These are phyloP conservation scores for Colletotrichum kahawae DNA, from an alignment of 2,329 filamentous ascomycete genomes.

Conservation along the genomic window DNA sequence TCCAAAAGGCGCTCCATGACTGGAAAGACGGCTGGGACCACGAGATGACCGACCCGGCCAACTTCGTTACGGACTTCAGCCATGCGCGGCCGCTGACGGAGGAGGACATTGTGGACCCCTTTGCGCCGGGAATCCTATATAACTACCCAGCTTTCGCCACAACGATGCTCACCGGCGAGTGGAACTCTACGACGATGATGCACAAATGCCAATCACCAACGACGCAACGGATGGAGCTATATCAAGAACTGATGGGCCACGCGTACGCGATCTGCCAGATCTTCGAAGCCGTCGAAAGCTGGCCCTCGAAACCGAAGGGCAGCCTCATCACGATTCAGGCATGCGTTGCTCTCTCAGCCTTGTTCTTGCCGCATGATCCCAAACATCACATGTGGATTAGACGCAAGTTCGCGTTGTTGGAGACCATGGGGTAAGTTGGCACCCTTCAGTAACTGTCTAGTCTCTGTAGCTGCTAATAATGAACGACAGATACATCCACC, in stretches of 20 bases:
- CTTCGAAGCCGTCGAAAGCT: slow-evolving; percentile 79
- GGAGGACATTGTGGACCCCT: slow-evolving; percentile 77
- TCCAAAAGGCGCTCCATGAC: slow-evolving; percentile 51
- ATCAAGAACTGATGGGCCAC: slow-evolving; percentile 61
- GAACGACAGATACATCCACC: slow-evolving; percentile 77
- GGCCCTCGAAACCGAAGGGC: slow-evolving; percentile 72
- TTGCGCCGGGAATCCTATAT: slow-evolving; percentile 72
- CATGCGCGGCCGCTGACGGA: slow-evolving; percentile 55
- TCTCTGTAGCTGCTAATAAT: not conserved
- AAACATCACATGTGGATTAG: slow-evolving; percentile 81
- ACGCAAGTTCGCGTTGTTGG: slow-evolving; percentile 77
- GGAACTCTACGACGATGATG: slow-evolving; percentile 80
- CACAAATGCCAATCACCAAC: slow-evolving; percentile 75
- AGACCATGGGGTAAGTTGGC: slow-evolving; percentile 74
- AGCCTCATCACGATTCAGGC: slow-evolving; percentile 76
- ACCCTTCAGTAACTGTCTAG: not conserved
- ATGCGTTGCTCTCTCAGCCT: slow-evolving; percentile 73
- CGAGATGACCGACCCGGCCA: slow-evolving; percentile 63
- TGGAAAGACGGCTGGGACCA: slow-evolving; percentile 66
- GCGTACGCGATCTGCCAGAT: slow-evolving; percentile 77
- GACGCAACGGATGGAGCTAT: slow-evolving; percentile 54
- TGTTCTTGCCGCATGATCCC: slow-evolving; percentile 80
- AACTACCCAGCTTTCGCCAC: slow-evolving; percentile 73
- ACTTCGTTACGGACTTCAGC: slow-evolving; percentile 69
- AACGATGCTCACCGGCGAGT: slow-evolving; percentile 78